These are phyloP conservation scores for Cardiospermum halicacabum DNA, from an alignment of 345 rosid genomes.

Conservation along the genomic window DNA sequence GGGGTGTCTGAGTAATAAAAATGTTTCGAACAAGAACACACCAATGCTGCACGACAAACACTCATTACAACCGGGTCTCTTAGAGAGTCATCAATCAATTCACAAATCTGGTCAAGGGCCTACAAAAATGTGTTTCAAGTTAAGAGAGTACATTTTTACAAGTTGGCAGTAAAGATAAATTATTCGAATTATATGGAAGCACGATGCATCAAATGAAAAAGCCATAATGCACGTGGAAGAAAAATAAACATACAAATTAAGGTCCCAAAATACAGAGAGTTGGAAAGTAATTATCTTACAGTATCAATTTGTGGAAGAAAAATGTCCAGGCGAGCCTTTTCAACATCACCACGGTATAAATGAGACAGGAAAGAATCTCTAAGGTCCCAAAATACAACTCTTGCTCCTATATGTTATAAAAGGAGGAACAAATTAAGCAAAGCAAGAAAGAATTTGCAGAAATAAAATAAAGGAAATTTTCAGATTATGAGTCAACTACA, in stretches of 20 bases:
- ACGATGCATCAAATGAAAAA: neutral
- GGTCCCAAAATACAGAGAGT: neutral
- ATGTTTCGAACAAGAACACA: conserved; percentile 21
- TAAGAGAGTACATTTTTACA: conserved; percentile 12
- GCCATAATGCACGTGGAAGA: neutral
- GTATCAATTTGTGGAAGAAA: conserved; percentile 68
- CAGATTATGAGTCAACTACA: no score
- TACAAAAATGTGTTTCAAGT: conserved; percentile 26
- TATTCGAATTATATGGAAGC: no score
- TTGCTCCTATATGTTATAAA: conserved; percentile 52
- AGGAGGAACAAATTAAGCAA: neutral
- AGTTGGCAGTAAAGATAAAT: no score
- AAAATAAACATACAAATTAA: no score
- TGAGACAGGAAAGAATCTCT: conserved; percentile 63
- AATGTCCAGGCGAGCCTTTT: conserved; percentile 71
- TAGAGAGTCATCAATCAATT: conserved; percentile 62
- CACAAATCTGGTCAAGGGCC: conserved; percentile 80
- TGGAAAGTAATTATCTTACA: conserved; percentile 38
- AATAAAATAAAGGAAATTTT: no score
- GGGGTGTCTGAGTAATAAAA: neutral
- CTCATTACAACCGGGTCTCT: conserved; percentile 83
- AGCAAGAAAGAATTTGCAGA: no score
- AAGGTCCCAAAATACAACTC: conserved; percentile 86
- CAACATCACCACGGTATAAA: conserved; percentile 69
- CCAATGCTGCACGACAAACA: conserved; percentile 71